Evolutionary conservation across 345 rosid species (phyloP), one percentile per base, ranked within the genome.

Genomic region (Bruguiera gymnorhiza): DNA sequence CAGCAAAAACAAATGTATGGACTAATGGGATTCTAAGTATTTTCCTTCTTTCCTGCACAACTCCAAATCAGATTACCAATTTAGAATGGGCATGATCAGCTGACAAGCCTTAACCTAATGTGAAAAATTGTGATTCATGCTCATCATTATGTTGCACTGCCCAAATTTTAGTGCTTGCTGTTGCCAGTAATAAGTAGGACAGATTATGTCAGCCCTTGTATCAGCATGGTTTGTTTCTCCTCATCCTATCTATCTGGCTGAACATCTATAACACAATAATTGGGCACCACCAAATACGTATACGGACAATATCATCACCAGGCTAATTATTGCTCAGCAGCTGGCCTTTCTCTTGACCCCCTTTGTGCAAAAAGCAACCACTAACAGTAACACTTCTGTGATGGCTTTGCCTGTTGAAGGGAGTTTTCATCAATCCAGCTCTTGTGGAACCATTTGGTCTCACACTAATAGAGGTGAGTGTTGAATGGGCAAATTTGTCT

Each of bases 381-480:
- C 66, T 78, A 74, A 78, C 16, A 19, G 30, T 72, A 75, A 72
- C 71, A 65, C 20, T 66, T 76, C 56, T 69, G 10, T 73, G 71
- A 60, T 6, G 77, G 56, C 32, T 79, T 72, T 75, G 66, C 75
- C 67, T 73, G 70, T 76, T 82, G 76, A 73, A 88, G 87, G 93
- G 93, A 48, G 93, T 83, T 70, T 88, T 88, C 82, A 82, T 88
- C 75, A 83, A 86, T 79, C 90, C 90, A 39, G 89, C 93, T 72
- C 80, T 88, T 21, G 86, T 88, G 72, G 93, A 88, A 79, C 93
- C 90, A 68, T 88, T 86, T 43, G 90, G 90, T 70, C 90, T 86
- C 73, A 88, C 90, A 1, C 62, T 88, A 59, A 84, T 88, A 54
- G 93, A 88, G 87, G 93, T 87, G 77, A 62, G 5, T 65, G 24